Conservation (phyloP, 139 green algal genomes). For the Eudorina sp. region DNA sequence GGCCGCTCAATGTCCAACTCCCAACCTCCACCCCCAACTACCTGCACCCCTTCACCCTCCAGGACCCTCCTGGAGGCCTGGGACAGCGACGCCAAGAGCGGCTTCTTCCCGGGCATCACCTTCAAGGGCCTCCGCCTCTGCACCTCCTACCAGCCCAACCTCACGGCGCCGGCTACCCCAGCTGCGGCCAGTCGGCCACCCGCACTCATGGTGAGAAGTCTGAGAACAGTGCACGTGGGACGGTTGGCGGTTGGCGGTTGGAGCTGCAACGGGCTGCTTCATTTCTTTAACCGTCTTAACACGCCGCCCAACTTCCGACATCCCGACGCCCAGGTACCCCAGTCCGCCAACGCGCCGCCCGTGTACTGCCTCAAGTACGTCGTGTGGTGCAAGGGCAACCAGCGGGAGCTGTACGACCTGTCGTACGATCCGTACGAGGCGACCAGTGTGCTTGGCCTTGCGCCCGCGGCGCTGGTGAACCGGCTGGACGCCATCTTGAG, state of each 20-base stretch:
- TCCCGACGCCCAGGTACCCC: not conserved
- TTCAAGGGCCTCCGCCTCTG: conserved; percentile 48
- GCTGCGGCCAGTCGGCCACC: not conserved
- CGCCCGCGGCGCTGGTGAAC: not conserved
- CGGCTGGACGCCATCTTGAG: conserved; percentile 44
- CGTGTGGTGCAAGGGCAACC: conserved; percentile 48
- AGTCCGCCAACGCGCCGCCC: not conserved
- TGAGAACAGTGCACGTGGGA: no score
- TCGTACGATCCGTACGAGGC: conserved; percentile 38
- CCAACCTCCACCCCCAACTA: not conserved
- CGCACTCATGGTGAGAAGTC: not conserved
- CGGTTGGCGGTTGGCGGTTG: no score
- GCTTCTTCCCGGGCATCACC: not conserved
- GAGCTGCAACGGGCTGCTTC: no score
- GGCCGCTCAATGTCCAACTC: not conserved
- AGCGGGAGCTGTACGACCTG: conserved; percentile 53
- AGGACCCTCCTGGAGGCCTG: conserved; percentile 35
- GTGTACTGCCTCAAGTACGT: conserved; percentile 41
- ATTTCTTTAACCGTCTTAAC: no score
- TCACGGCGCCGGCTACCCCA: not conserved
- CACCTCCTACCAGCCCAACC: not conserved
- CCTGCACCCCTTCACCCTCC: not conserved
- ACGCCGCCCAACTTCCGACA: no score
- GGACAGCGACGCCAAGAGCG: conserved; percentile 24
- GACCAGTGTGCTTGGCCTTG: not conserved